A percentile compares a stretch with the other conserved stretches of the same genome.
These are phyloP conservation scores for Yamadazyma dushanensis DNA, from an alignment of 1,139 yeast genomes.

Conservation along the genomic window DNA sequence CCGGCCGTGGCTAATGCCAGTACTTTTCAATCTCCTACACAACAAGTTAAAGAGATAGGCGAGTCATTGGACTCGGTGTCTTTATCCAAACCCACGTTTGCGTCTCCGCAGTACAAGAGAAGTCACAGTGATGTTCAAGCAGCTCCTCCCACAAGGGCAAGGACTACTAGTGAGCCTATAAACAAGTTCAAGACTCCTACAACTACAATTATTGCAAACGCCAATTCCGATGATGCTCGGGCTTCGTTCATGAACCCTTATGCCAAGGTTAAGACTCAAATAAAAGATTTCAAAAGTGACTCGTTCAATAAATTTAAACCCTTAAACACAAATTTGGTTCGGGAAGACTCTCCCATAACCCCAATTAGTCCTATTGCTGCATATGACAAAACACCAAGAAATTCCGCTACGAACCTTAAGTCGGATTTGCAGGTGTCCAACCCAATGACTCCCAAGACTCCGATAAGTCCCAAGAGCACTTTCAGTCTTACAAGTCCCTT, in stretches of 20 bases:
- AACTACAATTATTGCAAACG: too few species aligned
- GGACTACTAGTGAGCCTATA: constrained; percentile 5
- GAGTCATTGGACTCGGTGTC: constrained; percentile 10
- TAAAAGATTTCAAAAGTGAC: constrained; percentile 11
- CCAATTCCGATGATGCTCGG: background rate
- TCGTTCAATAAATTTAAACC: constrained; percentile 10
- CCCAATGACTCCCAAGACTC: constrained; percentile 6
- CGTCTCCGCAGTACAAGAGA: constrained; percentile 1
- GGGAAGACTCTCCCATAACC: constrained; percentile 2
- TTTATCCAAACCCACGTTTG: constrained; percentile 5
- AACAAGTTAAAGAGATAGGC: constrained; percentile 1
- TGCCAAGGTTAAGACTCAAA: constrained; percentile 3
- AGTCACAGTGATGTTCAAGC: constrained; percentile 3
- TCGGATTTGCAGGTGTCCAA: background rate
- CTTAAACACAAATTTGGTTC: background rate
- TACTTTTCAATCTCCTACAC: background rate
- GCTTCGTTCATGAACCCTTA: constrained; percentile 12
- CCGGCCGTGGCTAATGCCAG: background rate
- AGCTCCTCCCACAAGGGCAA: background rate
- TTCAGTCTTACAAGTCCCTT: background rate
- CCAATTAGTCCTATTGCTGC: constrained; percentile 4
- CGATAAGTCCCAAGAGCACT: constrained; percentile 6
- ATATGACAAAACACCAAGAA: background rate
- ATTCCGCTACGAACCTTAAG: background rate
- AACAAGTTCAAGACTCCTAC: background rate